These are phyloP conservation scores for Didymella pomorum DNA, from an alignment of 2,329 filamentous ascomycete species.

Conservation along the genomic window DNA sequence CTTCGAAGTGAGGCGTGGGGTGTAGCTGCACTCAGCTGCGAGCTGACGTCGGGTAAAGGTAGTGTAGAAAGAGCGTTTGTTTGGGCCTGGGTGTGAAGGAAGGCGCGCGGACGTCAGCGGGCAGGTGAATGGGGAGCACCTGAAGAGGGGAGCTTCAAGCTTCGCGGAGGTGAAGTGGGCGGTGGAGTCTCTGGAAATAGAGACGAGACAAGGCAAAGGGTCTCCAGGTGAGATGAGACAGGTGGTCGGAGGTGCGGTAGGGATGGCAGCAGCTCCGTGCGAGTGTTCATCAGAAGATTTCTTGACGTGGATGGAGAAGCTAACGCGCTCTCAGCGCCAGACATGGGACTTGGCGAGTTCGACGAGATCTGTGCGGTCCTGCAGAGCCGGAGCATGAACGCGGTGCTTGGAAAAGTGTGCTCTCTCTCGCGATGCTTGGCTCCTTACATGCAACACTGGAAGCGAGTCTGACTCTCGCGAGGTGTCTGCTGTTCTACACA, in stretches of 20 bases:
- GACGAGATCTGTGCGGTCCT: constrained; percentile 26
- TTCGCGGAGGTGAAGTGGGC: constrained; percentile 29
- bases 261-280: constrained; percentile 40
- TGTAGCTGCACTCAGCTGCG: constrained; percentile 19
- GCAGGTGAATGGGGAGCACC: constrained; percentile 32
- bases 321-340: constrained; percentile 32
- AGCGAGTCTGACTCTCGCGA: constrained; percentile 2
- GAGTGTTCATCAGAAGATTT: constrained; percentile 39
- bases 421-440: not conserved
- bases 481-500: not conserved
- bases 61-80: constrained; percentile 22
- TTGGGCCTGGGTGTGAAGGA: constrained; percentile 18
- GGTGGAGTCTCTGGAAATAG: constrained; percentile 29
- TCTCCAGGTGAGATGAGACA: constrained; percentile 36
- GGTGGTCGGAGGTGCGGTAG: constrained; percentile 36
- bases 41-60: constrained; percentile 21
- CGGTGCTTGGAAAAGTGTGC: constrained; percentile 1
- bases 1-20: constrained; percentile 10
- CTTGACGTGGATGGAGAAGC: constrained; percentile 43
- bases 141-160: constrained; percentile 29
- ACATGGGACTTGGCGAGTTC: constrained; percentile 30
- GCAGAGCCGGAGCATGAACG: constrained; percentile 17
- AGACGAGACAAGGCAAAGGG: constrained; percentile 28
- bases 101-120: constrained; percentile 36
- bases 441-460: not conserved